phyloP scores from a whole-genome alignment of 306 rosid genomes.

The Cicer pinnatifidum region DNA sequence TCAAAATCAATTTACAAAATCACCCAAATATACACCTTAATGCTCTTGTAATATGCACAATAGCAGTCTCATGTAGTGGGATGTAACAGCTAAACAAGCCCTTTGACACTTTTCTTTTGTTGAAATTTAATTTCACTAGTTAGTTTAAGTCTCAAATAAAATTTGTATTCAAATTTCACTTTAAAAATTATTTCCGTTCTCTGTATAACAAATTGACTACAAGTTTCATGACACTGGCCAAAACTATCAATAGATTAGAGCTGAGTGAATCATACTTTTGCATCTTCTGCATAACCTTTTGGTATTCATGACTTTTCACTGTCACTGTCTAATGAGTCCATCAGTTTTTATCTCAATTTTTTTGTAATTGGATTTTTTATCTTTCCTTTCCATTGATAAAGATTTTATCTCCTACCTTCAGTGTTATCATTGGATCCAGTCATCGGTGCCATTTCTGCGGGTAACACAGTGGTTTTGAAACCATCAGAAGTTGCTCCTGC shows the following conservation, averaged over 20 bases:
- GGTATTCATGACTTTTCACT: conserved; percentile 30
- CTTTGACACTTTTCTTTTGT: background rate
- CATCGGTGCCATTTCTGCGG: conserved; percentile 84
- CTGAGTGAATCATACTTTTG: conserved; percentile 1
- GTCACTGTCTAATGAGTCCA: background rate
- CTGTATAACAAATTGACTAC: background rate
- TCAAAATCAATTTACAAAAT: background rate
- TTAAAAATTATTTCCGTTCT: background rate
- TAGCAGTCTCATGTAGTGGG: background rate
- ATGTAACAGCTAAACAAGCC: background rate
- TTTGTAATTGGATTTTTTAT: background rate
- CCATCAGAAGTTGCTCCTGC: conserved; percentile 87
- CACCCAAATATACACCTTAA: background rate
- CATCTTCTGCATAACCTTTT: conserved; percentile 27
- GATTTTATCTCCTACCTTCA: conserved; percentile 43
- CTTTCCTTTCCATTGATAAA: conserved; percentile 34
- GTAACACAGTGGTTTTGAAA: conserved; percentile 76
- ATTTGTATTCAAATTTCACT: too few species aligned
- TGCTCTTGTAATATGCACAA: background rate
- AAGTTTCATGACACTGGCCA: too few species aligned
- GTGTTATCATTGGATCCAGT: conserved; percentile 84
- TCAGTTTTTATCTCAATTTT: background rate
- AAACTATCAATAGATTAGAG: background rate
- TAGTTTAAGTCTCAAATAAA: background rate
- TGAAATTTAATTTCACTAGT: conserved; percentile 20